Conservation (phyloP, 108 stramenopile genomes). For the Heterococcus sp. region DNA sequence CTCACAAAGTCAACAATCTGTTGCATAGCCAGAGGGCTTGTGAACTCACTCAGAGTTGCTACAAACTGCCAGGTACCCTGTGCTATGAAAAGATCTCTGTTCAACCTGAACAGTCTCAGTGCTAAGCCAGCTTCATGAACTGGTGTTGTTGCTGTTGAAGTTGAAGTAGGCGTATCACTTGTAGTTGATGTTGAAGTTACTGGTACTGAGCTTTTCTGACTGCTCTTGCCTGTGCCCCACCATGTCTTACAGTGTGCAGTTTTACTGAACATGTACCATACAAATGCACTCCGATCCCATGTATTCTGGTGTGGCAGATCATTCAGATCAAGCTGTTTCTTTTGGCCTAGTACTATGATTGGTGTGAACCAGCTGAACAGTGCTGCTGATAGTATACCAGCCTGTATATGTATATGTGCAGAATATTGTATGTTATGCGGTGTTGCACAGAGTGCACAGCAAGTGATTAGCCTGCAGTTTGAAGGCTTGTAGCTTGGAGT, state of each 20-base stretch:
- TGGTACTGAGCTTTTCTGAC: slow-evolving; percentile 9
- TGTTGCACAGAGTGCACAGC: not conserved
- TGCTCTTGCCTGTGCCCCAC: not conserved
- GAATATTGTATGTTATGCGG: too few species aligned
- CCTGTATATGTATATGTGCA: too few species aligned
- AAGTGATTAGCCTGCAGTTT: not conserved
- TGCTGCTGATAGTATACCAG: slow-evolving; percentile 8
- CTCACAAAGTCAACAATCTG: slow-evolving; percentile 41
- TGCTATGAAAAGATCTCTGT: not conserved
- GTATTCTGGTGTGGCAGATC: slow-evolving; percentile 24
- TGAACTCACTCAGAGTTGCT: slow-evolving; percentile 39
- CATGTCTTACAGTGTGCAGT: not conserved
- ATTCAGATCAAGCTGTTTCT: slow-evolving; percentile 16
- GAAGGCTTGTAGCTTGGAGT: too few species aligned
- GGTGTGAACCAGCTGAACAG: slow-evolving; percentile 42
- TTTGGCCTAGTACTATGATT: slow-evolving; percentile 16
- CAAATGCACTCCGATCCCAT: not conserved
- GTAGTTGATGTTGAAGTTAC: not conserved
- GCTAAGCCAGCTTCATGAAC: not conserved
- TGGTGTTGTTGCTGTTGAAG: not conserved
- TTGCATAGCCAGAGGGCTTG: slow-evolving; percentile 34
- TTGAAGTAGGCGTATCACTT: not conserved
- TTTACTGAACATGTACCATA: not conserved
- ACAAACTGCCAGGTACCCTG: slow-evolving; percentile 38
- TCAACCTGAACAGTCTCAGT: not conserved